Conservation (phyloP, 257 asterid genomes). For the Phtheirospermum japonicum region DNA sequence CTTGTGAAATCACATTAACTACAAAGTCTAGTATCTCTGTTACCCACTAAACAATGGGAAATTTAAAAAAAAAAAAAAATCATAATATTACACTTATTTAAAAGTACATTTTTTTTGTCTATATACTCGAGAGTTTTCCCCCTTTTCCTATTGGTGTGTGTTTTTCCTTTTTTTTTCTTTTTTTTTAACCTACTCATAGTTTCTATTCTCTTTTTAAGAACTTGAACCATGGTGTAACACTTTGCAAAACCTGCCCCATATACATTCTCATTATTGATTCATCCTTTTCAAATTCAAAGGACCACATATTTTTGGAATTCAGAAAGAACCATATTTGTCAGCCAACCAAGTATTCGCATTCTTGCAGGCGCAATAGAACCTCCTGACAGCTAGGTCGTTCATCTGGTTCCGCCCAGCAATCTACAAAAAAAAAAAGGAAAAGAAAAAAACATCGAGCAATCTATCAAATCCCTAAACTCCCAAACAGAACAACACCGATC, state of each 20-base stretch:
- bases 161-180: neutral
- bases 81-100: neutral
- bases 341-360: constrained; percentile 48
- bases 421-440: constrained; percentile 36
- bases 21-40: neutral
- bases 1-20: neutral
- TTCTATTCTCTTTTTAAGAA: constrained; percentile 3
- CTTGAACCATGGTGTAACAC: neutral
- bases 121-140: neutral
- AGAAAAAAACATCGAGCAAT: too few species aligned
- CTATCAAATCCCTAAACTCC: neutral
- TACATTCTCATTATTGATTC: constrained; percentile 6
- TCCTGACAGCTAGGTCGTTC: constrained; percentile 78
- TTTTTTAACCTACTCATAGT: constrained; percentile 8
- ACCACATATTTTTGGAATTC: neutral
- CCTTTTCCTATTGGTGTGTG: too few species aligned
- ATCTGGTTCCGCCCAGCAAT: constrained; percentile 88
- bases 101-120: neutral
- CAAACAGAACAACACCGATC: neutral
- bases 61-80: too few species aligned
- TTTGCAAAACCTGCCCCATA: constrained; percentile 14
- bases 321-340: constrained; percentile 14
- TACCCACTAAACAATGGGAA: neutral
- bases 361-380: constrained; percentile 63
- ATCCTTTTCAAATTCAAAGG: constrained; percentile 13